phyloP scores from a whole-genome alignment of 805 yeast genomes.

The Candida silvicultrix region DNA sequence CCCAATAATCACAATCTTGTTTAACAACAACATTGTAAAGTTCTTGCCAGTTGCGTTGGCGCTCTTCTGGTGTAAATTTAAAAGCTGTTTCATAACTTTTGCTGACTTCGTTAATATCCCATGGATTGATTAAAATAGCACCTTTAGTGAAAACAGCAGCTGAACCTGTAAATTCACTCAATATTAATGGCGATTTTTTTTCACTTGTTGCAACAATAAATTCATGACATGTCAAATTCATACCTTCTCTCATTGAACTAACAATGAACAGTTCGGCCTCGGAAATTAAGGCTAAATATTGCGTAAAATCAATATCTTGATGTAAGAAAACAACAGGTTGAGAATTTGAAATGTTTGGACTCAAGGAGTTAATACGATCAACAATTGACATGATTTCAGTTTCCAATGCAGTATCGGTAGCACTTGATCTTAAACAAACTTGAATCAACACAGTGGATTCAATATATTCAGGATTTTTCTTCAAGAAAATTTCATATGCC shows the following conservation, averaged over 20 bases:
- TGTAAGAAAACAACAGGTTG: conserved; percentile 86
- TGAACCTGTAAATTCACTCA: conserved; percentile 94
- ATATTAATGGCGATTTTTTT: conserved; percentile 71
- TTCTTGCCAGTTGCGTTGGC: conserved; percentile 51
- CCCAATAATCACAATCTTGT: conserved; percentile 77
- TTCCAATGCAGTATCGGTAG: conserved; percentile 54
- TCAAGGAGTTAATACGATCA: conserved; percentile 75
- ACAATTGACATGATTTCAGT: conserved; percentile 70
- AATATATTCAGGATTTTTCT: conserved; percentile 63
- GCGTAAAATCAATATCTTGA: conserved; percentile 84
- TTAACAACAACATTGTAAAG: conserved; percentile 52
- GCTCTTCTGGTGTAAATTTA: conserved; percentile 56
- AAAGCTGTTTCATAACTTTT: conserved; percentile 59
- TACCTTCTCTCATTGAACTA: conserved; percentile 91
- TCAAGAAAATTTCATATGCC: conserved; percentile 78
- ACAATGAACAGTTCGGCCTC: conserved; percentile 90
- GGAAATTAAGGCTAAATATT: conserved; percentile 75
- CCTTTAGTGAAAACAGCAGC: conserved; percentile 71
- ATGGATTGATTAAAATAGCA: conserved; percentile 80
- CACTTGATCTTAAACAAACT: conserved; percentile 58
- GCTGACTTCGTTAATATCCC: conserved; percentile 70
- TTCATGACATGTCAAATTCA: conserved; percentile 95
- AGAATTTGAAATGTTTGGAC: conserved; percentile 62
- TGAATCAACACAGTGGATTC: conserved; percentile 73
- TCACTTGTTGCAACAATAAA: conserved; percentile 70